Evolutionary conservation across 2,329 filamentous ascomycete species (phyloP).

Genomic region (Fulvia fulva): DNA sequence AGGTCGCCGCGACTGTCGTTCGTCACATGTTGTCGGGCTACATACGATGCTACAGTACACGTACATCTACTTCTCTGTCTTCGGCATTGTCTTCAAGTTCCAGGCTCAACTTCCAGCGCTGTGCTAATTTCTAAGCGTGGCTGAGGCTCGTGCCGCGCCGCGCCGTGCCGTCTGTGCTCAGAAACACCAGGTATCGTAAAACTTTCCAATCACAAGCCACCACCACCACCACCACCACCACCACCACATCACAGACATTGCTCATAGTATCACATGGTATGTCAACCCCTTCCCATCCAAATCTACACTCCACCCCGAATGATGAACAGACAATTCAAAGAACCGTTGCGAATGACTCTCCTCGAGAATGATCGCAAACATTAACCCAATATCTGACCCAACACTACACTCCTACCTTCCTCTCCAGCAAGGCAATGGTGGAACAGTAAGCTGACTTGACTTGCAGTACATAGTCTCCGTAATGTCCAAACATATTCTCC

Average conservation of each 20-base stretch:
- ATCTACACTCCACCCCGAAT: slow-evolving; percentile 2
- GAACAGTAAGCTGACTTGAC: slow-evolving; percentile 7
- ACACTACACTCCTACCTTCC: neutral
- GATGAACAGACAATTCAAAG: slow-evolving; percentile 38
- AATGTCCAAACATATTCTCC: slow-evolving; percentile 42
- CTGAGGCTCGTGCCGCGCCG: neutral
- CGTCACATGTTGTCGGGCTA: too few relatives aligned
- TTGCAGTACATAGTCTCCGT: slow-evolving; percentile 23
- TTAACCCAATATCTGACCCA: slow-evolving; percentile 24
- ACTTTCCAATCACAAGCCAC: neutral
- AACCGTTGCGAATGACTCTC: slow-evolving; percentile 66
- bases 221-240: neutral
- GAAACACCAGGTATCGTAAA: neutral
- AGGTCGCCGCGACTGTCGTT: too few relatives aligned
- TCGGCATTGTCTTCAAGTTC: too few relatives aligned
- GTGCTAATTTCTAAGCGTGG: neutral
- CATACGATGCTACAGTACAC: too few relatives aligned
- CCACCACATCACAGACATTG: neutral
- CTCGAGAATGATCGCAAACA: slow-evolving; percentile 50
- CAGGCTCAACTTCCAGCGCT: too few relatives aligned
- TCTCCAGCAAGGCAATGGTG: neutral
- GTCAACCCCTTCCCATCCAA: neutral
- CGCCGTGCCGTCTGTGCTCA: neutral
- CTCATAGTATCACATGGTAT: slow-evolving; percentile 7
- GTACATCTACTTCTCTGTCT: too few relatives aligned